Base-by-base conservation (phyloP, 176 grass and related monocot species). In the Luzula sylvatica region DNA sequence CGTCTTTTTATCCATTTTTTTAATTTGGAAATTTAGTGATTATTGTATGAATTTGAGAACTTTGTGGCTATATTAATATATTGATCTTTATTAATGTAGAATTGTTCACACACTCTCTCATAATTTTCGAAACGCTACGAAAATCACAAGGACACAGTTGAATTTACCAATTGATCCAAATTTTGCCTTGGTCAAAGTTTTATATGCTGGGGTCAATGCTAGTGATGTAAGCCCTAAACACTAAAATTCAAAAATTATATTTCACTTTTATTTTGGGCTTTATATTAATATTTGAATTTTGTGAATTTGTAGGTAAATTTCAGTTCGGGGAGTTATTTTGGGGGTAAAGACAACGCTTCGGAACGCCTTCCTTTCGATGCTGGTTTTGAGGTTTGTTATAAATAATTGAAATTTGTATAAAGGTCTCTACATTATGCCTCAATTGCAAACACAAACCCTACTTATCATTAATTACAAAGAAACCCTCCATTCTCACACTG, bases 191-290 rank as follows among this genome's bases (percentile, higher is more conserved):
- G 72, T 98, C 65, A 98, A 98, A 77, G 67, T 98, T 67, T 75
- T 98, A 74, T 98, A 90, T 21, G 81, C 92, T 74, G 86, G 92
- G 16, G 92, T 98, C 53, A 98, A 98, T 98, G 92, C 92, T 52
- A 98, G 92, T 78, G 92, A 98, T 72, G 92, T 98, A 87, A 80
- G 92, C 30, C 52, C 45, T 65, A 2, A 11, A 41, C 20, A 38
- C 20, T 45, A 30, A 29, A 42, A 11, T 54, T 21, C 67, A 23
- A n/a, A n/a, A n/a, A n/a, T 64, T 3, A 2, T 73, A 24, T 42
- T 44, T 28, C 1, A 8, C 21, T 7, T 5, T 58, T 39, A 12
- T 14, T 32, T 18, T 24, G 8, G n/a, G n/a, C 11, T 11, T 46
- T 49, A 11, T 25, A 7, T 12, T 48, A 3, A 48, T 52, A 12